Evolutionary conservation across 129 eudicot species (phyloP).

Genomic region (Logfia minima): DNA sequence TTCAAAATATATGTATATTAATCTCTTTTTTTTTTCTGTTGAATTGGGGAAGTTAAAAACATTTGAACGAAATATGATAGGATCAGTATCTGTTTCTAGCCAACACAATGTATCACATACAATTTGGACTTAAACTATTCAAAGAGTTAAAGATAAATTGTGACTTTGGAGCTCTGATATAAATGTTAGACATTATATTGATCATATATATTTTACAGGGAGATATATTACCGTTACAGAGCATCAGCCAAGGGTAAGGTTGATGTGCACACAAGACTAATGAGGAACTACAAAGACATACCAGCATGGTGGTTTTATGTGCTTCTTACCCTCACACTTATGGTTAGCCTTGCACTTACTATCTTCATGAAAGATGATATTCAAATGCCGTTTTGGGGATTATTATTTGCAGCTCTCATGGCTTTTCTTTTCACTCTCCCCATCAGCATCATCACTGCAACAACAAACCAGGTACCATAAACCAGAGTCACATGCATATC

Average conservation of each 20-base stretch:
- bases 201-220: slow-evolving; percentile 32
- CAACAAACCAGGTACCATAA: slow-evolving; percentile 64
- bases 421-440: slow-evolving; percentile 78
- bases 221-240: slow-evolving; percentile 46
- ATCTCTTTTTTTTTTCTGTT: too few relatives aligned
- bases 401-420: slow-evolving; percentile 46
- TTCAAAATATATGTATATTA: too few relatives aligned
- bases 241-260: slow-evolving; percentile 50
- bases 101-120: too few relatives aligned
- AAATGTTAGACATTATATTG: too few relatives aligned
- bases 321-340: slow-evolving; percentile 47
- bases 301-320: slow-evolving; percentile 74
- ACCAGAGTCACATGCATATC: not conserved
- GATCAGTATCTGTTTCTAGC: too few relatives aligned
- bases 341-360: slow-evolving; percentile 53
- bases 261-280: slow-evolving; percentile 76
- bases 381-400: slow-evolving; percentile 85
- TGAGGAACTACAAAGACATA: slow-evolving; percentile 67
- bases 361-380: slow-evolving; percentile 57
- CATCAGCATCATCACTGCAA: slow-evolving; percentile 79
- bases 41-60: too few relatives aligned
- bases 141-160: too few relatives aligned
- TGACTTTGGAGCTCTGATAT: too few relatives aligned
- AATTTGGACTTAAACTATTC: too few relatives aligned
- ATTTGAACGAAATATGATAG: too few relatives aligned